These are phyloP conservation scores for Uronychia setigera DNA, from an alignment of 73 alveolate genomes.

Conservation along the genomic window DNA sequence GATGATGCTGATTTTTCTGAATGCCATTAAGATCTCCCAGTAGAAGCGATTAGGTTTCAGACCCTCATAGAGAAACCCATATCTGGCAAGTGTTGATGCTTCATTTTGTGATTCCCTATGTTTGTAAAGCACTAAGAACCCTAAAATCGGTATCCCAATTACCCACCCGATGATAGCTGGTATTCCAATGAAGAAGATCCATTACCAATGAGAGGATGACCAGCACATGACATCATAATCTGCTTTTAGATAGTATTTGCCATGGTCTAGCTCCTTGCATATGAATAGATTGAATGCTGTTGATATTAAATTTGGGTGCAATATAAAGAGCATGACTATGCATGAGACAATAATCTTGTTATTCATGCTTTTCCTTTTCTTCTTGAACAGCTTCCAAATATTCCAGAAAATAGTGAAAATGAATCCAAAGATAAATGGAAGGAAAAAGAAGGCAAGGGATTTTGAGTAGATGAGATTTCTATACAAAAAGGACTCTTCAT, in stretches of 20 bases:
- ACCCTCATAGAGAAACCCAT: constrained; percentile 36
- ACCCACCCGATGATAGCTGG: constrained; percentile 19
- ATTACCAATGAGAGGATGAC: constrained; percentile 14
- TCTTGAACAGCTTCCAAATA: not conserved
- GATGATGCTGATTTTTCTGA: constrained; percentile 27
- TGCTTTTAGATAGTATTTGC: constrained; percentile 11
- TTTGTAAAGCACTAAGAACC: not conserved
- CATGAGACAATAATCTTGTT: constrained; percentile 31
- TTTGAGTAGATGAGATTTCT: constrained; percentile 34
- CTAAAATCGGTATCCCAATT: constrained; percentile 20
- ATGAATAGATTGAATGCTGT: constrained; percentile 10
- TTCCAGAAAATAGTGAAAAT: constrained; percentile 27
- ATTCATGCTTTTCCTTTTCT: not conserved
- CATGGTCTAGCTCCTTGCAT: constrained; percentile 37
- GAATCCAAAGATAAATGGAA: constrained; percentile 15
- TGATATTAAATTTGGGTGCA: constrained; percentile 21
- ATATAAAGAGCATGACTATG: constrained; percentile 29
- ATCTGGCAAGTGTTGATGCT: constrained; percentile 1
- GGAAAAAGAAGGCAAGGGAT: constrained; percentile 6
- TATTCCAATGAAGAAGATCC: constrained; percentile 6
- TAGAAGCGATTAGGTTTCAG: constrained; percentile 13
- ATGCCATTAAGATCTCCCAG: constrained; percentile 35
- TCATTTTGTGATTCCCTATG: constrained; percentile 5
- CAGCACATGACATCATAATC: constrained; percentile 30
- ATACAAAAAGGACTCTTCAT: not conserved